Base-by-base conservation (phyloP, 768 basidiomycete genomes). In the Chiua virens region DNA sequence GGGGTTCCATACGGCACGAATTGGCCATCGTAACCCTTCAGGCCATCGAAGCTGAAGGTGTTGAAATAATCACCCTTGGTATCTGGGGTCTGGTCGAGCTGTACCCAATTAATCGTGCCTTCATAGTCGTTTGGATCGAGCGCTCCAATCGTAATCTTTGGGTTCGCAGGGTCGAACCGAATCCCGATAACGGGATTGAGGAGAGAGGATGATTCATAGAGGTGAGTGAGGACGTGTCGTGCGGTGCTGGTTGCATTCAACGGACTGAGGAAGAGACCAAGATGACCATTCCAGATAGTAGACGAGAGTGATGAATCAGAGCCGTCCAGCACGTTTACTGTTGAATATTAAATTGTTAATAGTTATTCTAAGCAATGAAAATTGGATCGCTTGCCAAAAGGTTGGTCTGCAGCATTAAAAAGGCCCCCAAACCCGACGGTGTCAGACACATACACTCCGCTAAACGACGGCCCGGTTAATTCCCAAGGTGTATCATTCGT, bases 101-200 rank as follows among this genome's bases (percentile, higher is more conserved):
- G 50, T 15, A 67, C 60, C 66, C 66, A 67, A 41, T 67, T 67
- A 27, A 67, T 65, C 14, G 56, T 57, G 27, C 66, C 66, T 50
- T 69, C 67, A 27, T 67, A 67, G 41, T 67, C 66, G 10, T 56
- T 59, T 8, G 60, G 66, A 37, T 67, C 66, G 3, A 67, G 65
- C 7, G 67, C 67, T 2, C 66, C 66, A n/a, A 67, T 64, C 8
- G 67, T 67, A 10, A 67, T 21, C 42, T 62, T 67, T 14, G 66
- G 65, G n/a, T 63, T 65, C 11, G 15, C 36, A 28, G 65, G 56
- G 42, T 69, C 62, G 23, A 67, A 67, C 9, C 64, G 56, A 58
- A 67, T 58, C 15, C 66, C 67, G 9, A 67, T 22, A 11, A 67
- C 67, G 20, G 66, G 66, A 28, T 69, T 67, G 40, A 67, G 67